Conservation (phyloP, 768 basidiomycete genomes). For the Boletus edulis region DNA sequence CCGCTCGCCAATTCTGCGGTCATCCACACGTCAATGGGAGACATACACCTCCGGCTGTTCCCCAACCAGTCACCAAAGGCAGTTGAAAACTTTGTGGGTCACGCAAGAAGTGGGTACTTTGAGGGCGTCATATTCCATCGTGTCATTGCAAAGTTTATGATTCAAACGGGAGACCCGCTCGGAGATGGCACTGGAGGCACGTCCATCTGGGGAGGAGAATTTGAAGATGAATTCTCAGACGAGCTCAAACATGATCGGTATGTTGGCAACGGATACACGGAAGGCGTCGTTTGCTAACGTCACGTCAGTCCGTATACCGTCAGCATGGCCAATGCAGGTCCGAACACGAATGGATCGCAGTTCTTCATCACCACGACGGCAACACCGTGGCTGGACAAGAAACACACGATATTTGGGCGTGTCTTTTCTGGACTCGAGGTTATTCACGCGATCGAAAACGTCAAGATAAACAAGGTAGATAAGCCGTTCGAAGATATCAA, state of each 20-base stretch:
- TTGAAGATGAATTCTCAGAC: slow-evolving; percentile 92
- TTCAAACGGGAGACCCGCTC: slow-evolving; percentile 94
- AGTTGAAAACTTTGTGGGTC: slow-evolving; percentile 97
- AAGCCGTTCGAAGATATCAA: slow-evolving; percentile 95
- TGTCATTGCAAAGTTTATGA: slow-evolving; percentile 98
- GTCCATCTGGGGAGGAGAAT: slow-evolving; percentile 87
- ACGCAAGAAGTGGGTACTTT: slow-evolving; percentile 85
- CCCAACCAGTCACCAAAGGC: slow-evolving; percentile 91
- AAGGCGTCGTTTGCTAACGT: slow-evolving; percentile 1
- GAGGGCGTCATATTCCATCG: slow-evolving; percentile 96
- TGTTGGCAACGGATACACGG: slow-evolving; percentile 10
- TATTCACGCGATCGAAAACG: slow-evolving; percentile 89
- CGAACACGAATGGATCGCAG: slow-evolving; percentile 90
- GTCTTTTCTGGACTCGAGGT: slow-evolving; percentile 87
- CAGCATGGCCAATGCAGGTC: slow-evolving; percentile 94
- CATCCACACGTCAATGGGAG: slow-evolving; percentile 94
- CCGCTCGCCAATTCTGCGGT: slow-evolving; percentile 77
- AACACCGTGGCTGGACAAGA: slow-evolving; percentile 90
- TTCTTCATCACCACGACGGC: slow-evolving; percentile 98
- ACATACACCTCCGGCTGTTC: slow-evolving; percentile 87
- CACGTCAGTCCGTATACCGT: slow-evolving; percentile 81
- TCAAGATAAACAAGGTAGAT: slow-evolving; percentile 78
- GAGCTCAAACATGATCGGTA: slow-evolving; percentile 89
- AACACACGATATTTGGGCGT: slow-evolving; percentile 91
- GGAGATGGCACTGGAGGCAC: slow-evolving; percentile 92